Evolutionary conservation across 306 rosid species (phyloP).

Genomic region (Cicer pinnatifidum): DNA sequence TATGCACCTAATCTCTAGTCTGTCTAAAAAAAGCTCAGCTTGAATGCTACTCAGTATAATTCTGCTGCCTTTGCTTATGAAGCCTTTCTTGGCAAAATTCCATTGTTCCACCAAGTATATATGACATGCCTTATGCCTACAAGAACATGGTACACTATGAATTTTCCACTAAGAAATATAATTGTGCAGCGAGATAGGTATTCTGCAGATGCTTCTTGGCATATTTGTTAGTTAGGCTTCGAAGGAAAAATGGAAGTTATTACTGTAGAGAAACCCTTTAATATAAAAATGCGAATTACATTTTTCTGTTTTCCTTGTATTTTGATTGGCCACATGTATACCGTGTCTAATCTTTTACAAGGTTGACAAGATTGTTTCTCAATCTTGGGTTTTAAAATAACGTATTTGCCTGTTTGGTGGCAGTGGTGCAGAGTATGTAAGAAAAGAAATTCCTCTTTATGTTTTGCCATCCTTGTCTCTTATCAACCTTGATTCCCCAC

Average conservation of each 20-base stretch:
- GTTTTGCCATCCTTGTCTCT: constrained; percentile 76
- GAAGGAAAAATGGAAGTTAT: constrained; percentile 17
- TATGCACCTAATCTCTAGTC: constrained; percentile 18
- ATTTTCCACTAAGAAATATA: constrained; percentile 10
- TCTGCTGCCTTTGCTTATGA: constrained; percentile 31
- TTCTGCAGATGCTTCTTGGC: constrained; percentile 38
- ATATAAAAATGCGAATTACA: constrained; percentile 9
- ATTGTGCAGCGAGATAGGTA: constrained; percentile 14
- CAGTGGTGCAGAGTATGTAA: constrained; percentile 86
- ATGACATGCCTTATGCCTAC: constrained; percentile 23
- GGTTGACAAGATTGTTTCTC: constrained; percentile 31
- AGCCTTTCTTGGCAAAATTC: constrained; percentile 33
- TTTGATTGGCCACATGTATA: constrained; percentile 12
- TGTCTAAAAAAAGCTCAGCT: background rate
- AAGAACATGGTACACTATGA: constrained; percentile 23
- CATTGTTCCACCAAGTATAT: constrained; percentile 11
- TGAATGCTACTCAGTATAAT: constrained; percentile 31
- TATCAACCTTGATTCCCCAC: constrained; percentile 71
- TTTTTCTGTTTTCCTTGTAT: constrained; percentile 13
- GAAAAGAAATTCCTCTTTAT: constrained; percentile 92
- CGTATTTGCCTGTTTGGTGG: constrained; percentile 46
- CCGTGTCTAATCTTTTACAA: constrained; percentile 37
- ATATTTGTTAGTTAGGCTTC: constrained; percentile 17
- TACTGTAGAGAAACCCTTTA: constrained; percentile 8
- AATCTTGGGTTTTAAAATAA: constrained; percentile 42